phyloP scores from a whole-genome alignment of 441 rosid genomes.

The Erodium trifolium region DNA sequence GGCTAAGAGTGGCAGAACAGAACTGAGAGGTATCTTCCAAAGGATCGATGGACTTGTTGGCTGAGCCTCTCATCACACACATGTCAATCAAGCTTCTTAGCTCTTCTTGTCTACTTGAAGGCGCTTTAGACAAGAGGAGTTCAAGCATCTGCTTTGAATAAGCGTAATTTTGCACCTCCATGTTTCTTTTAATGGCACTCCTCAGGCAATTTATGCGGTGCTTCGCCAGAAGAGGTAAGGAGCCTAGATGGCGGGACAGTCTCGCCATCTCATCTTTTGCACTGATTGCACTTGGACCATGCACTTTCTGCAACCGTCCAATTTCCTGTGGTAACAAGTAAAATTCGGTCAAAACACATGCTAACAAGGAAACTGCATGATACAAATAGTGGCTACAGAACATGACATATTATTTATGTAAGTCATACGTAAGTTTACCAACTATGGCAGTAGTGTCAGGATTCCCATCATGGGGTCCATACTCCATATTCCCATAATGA shows the following conservation, averaged over 20 bases:
- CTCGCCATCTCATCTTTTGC: slow-evolving; percentile 99
- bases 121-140: slow-evolving; percentile 89
- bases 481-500: no score
- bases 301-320: slow-evolving; percentile 73
- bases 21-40: slow-evolving; percentile 91
- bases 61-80: slow-evolving; percentile 76
- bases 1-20: slow-evolving; percentile 92
- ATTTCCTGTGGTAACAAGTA: slow-evolving; percentile 57
- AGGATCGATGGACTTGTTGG: slow-evolving; percentile 93
- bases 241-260: slow-evolving; percentile 82
- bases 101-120: slow-evolving; percentile 84
- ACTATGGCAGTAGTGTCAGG: no score
- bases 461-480: no score
- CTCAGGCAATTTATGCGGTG: slow-evolving; percentile 94
- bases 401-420: no score
- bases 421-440: no score
- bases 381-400: no score
- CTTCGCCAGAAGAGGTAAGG: slow-evolving; percentile 83
- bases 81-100: slow-evolving; percentile 77
- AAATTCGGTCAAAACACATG: neutral
- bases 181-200: slow-evolving; percentile 89
- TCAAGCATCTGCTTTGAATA: slow-evolving; percentile 96
- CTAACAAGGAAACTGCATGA: no score
- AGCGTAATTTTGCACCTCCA: slow-evolving; percentile 95
- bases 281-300: slow-evolving; percentile 81